Evolutionary conservation across 2,329 filamentous ascomycete species (phyloP).

Genomic region (Alternaria sp.): DNA sequence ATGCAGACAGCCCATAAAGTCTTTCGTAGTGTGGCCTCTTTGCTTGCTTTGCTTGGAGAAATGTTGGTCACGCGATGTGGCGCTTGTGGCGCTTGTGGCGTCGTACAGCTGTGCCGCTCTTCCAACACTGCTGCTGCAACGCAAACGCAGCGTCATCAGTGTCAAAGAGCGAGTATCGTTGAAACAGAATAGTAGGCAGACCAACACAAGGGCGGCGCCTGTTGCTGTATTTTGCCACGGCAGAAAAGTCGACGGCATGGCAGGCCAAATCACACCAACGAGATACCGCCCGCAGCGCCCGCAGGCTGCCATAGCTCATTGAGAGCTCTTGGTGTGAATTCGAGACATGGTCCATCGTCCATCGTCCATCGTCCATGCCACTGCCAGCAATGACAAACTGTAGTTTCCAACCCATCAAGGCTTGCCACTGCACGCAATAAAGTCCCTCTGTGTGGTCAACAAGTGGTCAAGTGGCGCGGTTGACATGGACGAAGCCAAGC

Average conservation of each 20-base stretch:
- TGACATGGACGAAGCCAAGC: conserved; percentile 17
- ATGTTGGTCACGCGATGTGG: neutral
- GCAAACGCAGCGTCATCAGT: neutral
- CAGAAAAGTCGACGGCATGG: conserved; percentile 12
- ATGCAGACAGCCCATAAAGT: neutral
- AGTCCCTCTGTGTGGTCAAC: neutral
- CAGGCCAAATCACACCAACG: conserved; percentile 15
- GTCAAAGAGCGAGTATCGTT: neutral
- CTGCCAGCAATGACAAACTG: neutral
- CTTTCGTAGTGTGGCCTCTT: neutral
- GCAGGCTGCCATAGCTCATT: conserved; percentile 14
- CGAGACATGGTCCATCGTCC: too few species aligned
- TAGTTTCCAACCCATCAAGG: neutral
- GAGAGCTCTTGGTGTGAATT: too few species aligned
- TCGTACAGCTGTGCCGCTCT: conserved; percentile 3
- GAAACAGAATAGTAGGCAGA: neutral
- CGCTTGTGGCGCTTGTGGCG: neutral
- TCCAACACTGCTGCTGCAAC: conserved; percentile 5
- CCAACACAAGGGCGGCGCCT: conserved; percentile 10
- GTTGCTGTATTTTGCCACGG: conserved; percentile 20
- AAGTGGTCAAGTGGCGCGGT: conserved; percentile 8
- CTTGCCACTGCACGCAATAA: neutral
- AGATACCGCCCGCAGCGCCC: conserved; percentile 10
- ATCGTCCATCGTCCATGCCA: neutral
- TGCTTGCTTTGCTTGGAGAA: neutral